These are phyloP conservation scores for Alternaria novae-zelandiae DNA, from an alignment of 2,329 filamentous ascomycete species.

Conservation along the genomic window DNA sequence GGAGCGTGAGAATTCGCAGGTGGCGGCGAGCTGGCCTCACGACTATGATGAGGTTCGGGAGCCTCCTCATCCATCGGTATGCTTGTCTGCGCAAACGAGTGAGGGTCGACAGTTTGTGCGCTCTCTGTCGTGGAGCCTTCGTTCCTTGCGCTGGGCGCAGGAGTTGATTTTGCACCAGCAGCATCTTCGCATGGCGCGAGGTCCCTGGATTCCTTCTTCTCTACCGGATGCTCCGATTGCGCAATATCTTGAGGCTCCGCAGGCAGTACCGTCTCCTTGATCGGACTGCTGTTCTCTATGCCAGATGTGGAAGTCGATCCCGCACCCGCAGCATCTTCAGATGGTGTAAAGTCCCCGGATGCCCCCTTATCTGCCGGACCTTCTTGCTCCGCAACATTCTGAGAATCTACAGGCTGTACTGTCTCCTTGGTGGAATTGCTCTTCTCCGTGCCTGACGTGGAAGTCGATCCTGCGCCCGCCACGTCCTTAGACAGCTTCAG, in stretches of 20 bases:
- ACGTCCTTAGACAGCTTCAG: not conserved
- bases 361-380: not conserved
- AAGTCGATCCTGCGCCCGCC: not conserved
- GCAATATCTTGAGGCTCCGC: not conserved
- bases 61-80: not conserved
- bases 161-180: not conserved
- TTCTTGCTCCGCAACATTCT: not conserved
- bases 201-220: not conserved
- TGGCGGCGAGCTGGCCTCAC: not conserved
- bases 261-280: not conserved
- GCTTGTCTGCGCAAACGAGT: not conserved
- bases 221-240: not conserved
- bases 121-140: not conserved
- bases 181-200: not conserved
- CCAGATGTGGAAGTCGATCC: not conserved
- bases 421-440: not conserved
- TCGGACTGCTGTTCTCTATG: not conserved
- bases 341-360: not conserved
- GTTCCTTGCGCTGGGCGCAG: not conserved
- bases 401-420: not conserved
- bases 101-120: not conserved
- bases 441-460: not conserved
- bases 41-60: not conserved
- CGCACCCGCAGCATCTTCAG: not conserved
- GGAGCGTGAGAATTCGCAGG: not conserved